Evolutionary conservation across 257 asterid genomes (phyloP), one percentile per base, ranked within the genome.

Genomic region (Cruciata laevipes): DNA sequence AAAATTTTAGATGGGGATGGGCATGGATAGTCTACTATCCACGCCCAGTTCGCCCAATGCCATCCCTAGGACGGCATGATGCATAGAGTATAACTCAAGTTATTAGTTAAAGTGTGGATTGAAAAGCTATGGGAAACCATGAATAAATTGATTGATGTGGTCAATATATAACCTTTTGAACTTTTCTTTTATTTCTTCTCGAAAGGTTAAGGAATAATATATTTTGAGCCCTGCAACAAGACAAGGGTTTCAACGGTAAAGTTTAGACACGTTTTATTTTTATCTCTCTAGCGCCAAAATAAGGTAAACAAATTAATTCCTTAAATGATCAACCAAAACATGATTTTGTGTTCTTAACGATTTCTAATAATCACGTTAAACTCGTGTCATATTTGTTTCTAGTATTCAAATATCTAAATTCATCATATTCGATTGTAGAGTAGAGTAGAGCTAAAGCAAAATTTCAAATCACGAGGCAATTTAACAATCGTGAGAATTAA

Each of bases 81-180:
- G 76, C 88, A 67, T 69, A 73, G 94, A 88, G 96, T 88, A 83
- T 75, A 81, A 25, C 65, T 61, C 77, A 88, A 88, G 94, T 75
- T 76, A 86, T 75, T 76, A 86, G 73, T 53, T 73, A 67, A 67
- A 53, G 78, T 73, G 44, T 53, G 67, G 67, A 7, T 25, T 16
- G 44, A 57, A 58, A 38, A 63, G 32, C 23, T 47, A 44, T 44
- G 16, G 17, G 33, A 65, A 25, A 18, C 32, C 49, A 47, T 47
- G 55, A 47, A 47, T 47, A 20, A 47, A 14, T 47, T 47, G 55
- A 47, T 47, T 47, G 4, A 1, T 47, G 21, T 7, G n/a, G 20
- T 47, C 55, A 47, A 16, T 44, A 44, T 44, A 44, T 44, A 16
- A 20, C 20, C n/a, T 44, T 53, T 23, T 18, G 47, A 53, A n/a